These are phyloP conservation scores for Triangularia setosa DNA, from an alignment of 2,329 filamentous ascomycete species.

Conservation along the genomic window DNA sequence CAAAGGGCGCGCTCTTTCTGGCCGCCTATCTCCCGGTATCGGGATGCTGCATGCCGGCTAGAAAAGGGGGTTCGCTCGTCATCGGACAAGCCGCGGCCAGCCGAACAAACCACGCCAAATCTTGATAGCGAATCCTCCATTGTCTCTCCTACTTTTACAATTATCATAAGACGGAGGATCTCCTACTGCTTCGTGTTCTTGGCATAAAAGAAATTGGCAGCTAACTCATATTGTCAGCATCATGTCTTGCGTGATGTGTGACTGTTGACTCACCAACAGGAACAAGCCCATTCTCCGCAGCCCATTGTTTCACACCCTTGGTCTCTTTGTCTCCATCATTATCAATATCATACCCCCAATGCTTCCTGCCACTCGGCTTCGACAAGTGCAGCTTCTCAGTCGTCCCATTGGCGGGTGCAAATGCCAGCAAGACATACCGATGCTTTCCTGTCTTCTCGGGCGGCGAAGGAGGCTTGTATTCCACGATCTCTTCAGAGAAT, in stretches of 20 bases:
- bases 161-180: too few relatives aligned
- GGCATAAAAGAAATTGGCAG: constrained; percentile 41
- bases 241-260: not conserved
- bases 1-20: not conserved
- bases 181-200: constrained; percentile 38
- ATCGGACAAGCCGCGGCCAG: not conserved
- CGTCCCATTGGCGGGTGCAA: constrained; percentile 38
- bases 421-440: constrained; percentile 41
- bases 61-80: not conserved
- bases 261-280: constrained; percentile 36
- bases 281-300: constrained; percentile 37
- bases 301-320: constrained; percentile 38
- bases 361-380: constrained; percentile 36
- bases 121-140: too few relatives aligned
- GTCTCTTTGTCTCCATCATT: constrained; percentile 24
- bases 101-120: not conserved
- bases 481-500: constrained; percentile 30
- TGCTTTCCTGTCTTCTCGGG: constrained; percentile 41
- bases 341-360: constrained; percentile 37
- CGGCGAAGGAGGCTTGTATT: constrained; percentile 40
- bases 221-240: constrained; percentile 22
- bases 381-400: constrained; percentile 33
- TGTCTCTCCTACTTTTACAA: too few relatives aligned
- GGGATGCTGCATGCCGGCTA: not conserved
- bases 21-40: not conserved